Evolutionary conservation across 495 filamentous ascomycete species (phyloP).

Genomic region (Lasiosphaeria miniovina): DNA sequence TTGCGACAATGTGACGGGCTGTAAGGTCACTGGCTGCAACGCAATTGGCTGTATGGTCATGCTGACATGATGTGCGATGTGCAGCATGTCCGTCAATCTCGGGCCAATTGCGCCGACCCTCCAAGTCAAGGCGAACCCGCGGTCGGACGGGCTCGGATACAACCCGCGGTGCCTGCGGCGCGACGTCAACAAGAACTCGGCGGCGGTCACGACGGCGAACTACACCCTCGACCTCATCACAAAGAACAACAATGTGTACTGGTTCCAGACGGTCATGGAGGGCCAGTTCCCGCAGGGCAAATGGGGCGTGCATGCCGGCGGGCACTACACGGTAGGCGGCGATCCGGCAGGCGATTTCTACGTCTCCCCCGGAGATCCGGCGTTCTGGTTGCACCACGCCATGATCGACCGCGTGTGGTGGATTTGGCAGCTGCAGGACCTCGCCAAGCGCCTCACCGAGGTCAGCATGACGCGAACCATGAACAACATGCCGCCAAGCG

Average conservation of each 20-base stretch:
- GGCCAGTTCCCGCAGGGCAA: conserved; percentile 27
- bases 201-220: conserved; percentile 39
- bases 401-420: conserved; percentile 66
- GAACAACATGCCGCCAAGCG: conserved; percentile 23
- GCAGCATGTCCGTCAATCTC: conserved; percentile 24
- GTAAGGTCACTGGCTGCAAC: too few relatives aligned
- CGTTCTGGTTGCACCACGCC: conserved; percentile 66
- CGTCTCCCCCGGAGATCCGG: conserved; percentile 59
- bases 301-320: conserved; percentile 59
- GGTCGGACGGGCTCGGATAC: conserved; percentile 36
- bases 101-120: conserved; percentile 34
- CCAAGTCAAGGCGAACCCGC: conserved; percentile 38
- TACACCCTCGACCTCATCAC: conserved; percentile 41
- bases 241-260: conserved; percentile 41
- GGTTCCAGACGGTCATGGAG: conserved; percentile 50
- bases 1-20: too few relatives aligned
- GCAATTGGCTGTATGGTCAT: too few relatives aligned
- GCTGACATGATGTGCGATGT: neutral
- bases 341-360: conserved; percentile 53
- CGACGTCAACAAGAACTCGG: conserved; percentile 55
- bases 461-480: conserved; percentile 24
- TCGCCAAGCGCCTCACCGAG: conserved; percentile 35
- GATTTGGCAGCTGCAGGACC: conserved; percentile 65
- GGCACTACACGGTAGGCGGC: conserved; percentile 51
- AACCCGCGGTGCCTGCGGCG: conserved; percentile 66